These are phyloP conservation scores for Mucor saturninus DNA, from an alignment of 371 early-diverging fungal genomes.

Conservation along the genomic window DNA sequence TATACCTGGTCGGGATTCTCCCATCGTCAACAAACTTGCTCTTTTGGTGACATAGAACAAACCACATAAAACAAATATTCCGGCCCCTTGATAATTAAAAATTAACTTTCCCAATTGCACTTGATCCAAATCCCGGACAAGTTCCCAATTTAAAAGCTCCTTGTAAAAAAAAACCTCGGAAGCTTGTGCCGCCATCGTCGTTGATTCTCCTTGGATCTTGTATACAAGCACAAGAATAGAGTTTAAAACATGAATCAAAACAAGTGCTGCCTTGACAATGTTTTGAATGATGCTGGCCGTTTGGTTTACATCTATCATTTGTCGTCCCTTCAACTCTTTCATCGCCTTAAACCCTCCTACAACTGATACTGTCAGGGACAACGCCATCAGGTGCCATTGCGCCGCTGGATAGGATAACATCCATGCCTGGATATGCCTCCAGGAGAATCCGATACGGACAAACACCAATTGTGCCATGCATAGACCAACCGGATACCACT, in stretches of 20 bases:
- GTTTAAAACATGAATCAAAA: constrained; percentile 21
- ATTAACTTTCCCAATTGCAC: constrained; percentile 44
- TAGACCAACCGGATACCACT: constrained; percentile 4
- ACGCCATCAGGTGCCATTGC: constrained; percentile 26
- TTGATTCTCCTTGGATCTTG: constrained; percentile 23
- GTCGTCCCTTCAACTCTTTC: constrained; percentile 12
- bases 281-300: constrained; percentile 33
- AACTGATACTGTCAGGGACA: constrained; percentile 14
- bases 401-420: constrained; percentile 14
- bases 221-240: constrained; percentile 36
- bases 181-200: background rate
- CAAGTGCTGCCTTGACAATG: constrained; percentile 19
- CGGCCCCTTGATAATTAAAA: constrained; percentile 44
- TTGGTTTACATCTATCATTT: constrained; percentile 24
- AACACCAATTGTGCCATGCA: constrained; percentile 11
- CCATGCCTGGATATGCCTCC: constrained; percentile 11
- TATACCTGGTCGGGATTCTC: constrained; percentile 4
- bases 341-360: background rate
- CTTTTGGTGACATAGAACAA: constrained; percentile 41
- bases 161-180: constrained; percentile 23
- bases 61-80: constrained; percentile 33
- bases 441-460: constrained; percentile 15
- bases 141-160: constrained; percentile 23
- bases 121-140: constrained; percentile 33
- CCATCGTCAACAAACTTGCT: constrained; percentile 26